Conservation (phyloP, 2,329 filamentous ascomycete species). For the Sphaerostilbella broomeana region DNA sequence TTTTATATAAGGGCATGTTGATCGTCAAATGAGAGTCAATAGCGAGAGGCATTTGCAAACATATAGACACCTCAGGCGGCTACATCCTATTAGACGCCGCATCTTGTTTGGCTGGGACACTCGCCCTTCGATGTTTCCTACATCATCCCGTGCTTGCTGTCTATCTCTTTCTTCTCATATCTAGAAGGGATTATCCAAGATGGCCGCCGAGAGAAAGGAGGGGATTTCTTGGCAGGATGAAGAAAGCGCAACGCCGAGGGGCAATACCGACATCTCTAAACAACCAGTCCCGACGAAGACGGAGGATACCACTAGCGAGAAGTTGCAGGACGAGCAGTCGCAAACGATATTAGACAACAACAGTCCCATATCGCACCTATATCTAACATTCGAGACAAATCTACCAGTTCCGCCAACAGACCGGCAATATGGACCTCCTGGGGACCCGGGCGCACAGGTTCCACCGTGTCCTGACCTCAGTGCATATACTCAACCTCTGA, state of each 20-base stretch:
- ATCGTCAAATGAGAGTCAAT: too few relatives aligned
- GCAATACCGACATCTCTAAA: too few relatives aligned
- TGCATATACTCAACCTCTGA: conserved; percentile 62
- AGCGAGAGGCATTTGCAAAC: too few relatives aligned
- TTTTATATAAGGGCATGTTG: too few relatives aligned
- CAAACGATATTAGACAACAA: conserved; percentile 8
- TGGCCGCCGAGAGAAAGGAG: conserved; percentile 6
- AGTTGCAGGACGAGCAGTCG: background rate
- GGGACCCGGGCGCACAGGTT: conserved; percentile 27
- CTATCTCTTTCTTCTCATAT: background rate
- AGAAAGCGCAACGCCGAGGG: too few relatives aligned
- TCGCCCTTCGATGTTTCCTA: too few relatives aligned
- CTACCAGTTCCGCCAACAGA: conserved; percentile 27
- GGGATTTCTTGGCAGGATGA: background rate
- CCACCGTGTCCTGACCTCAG: conserved; percentile 59
- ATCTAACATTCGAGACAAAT: conserved; percentile 35
- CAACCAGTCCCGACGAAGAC: too few relatives aligned
- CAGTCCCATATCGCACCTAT: conserved; percentile 31
- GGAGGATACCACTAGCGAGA: conserved; percentile 1
- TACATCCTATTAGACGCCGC: too few relatives aligned
- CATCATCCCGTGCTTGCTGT: background rate
- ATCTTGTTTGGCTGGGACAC: too few relatives aligned
- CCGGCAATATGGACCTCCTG: conserved; percentile 12
- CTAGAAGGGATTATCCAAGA: background rate
- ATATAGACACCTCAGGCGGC: too few relatives aligned